Base-by-base conservation (phyloP, 2,329 filamentous ascomycete genomes). In the Epichloe typhina region DNA sequence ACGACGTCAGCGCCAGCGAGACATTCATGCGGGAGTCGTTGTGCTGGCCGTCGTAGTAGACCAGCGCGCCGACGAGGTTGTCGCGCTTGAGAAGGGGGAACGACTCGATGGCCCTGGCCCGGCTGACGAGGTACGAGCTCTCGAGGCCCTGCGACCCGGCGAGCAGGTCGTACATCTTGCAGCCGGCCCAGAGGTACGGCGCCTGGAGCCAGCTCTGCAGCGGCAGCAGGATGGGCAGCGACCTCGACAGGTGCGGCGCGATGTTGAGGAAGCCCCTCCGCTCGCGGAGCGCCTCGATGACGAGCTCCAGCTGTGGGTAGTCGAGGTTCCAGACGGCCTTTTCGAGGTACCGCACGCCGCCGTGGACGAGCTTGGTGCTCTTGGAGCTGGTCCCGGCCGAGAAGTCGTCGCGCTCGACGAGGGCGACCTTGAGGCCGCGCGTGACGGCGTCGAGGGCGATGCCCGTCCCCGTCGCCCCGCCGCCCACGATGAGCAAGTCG, bases 1-100 rank as follows among this genome's bases (percentile, higher is more conserved):
- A 82, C 50, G 86, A 86, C 7, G 86, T 91, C 73, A 88, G 82
- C 21, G 84, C 86, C 46, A 93, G 75, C 9, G 85, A 88, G 44
- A 90, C 82, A 64, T 91, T 91, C 86, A 91, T 93, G 55, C 86
- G 81, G 26, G 86, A 88, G 64, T 93, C 86, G 63, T 93, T 91
- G 72, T 91, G 87, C 52, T 86, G 86, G 55, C 86, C 86, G 69
- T 93, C 84, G 64, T 91, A 91, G 74, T 93, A 93, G 38, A 91
- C 86, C 60, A 91, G 71, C 36, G 86, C 86, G 57, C 87, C 86
- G 49, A 88, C 77, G 15, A 91, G 71, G 55, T 80, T 80, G 49
- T 86, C 80, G 61, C 79, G 82, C 67, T 83, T 84, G 57, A 93
- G 69, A 77, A 89, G 84, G 21, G 86, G 86, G 61, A 90, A 90